Conservation (phyloP, 768 basidiomycete species). For the Naganishia onofrii region DNA sequence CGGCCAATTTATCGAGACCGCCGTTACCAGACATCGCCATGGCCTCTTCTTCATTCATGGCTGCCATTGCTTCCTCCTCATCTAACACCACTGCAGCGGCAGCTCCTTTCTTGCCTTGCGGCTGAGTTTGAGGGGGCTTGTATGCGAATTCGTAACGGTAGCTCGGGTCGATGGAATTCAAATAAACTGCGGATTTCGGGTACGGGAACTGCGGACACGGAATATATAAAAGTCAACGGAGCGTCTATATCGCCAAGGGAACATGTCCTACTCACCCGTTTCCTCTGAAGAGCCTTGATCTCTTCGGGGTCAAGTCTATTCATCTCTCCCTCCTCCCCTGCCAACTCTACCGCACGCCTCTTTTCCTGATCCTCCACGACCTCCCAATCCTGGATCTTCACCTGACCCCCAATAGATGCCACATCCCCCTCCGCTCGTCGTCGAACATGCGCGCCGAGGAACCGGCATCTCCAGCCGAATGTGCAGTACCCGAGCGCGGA, state of each 20-base stretch:
- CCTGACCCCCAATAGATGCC: background rate
- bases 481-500: conserved; percentile 70
- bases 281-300: conserved; percentile 22
- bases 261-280: too few relatives aligned
- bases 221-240: too few relatives aligned
- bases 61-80: conserved; percentile 37
- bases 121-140: conserved; percentile 8
- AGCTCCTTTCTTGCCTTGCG: conserved; percentile 18
- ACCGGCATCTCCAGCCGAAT: conserved; percentile 86
- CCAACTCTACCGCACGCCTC: conserved; percentile 53
- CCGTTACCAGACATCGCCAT: conserved; percentile 33
- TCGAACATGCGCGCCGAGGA: conserved; percentile 70
- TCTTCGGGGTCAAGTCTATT: conserved; percentile 14
- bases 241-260: too few relatives aligned
- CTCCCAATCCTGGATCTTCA: conserved; percentile 38
- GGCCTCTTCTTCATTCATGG: conserved; percentile 38
- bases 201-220: conserved; percentile 16
- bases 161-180: conserved; percentile 22
- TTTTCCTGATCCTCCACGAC: conserved; percentile 57
- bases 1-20: conserved; percentile 53
- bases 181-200: conserved; percentile 6
- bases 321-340: conserved; percentile 31
- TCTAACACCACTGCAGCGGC: conserved; percentile 30
- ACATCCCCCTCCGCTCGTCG: conserved; percentile 57
- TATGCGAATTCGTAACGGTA: conserved; percentile 19